A percentile compares a stretch with the other conserved stretches of the same genome.
These are phyloP conservation scores for Candida gorgasii DNA, from an alignment of 805 yeast species.

Conservation along the genomic window DNA sequence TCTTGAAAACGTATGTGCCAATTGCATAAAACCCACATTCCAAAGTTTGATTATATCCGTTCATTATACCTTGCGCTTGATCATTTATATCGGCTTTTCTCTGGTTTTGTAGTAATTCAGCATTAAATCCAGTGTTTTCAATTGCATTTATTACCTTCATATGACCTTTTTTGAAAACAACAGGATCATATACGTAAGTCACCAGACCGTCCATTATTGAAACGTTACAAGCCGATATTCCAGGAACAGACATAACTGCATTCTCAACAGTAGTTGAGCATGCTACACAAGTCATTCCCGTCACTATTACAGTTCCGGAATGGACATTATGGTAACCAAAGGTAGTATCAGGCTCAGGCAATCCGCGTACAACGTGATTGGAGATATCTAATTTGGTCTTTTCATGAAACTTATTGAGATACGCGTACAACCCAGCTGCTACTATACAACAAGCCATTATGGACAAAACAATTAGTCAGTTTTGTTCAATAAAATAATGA, in stretches of 20 bases:
- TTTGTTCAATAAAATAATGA: not conserved
- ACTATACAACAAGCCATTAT: slow-evolving; percentile 12
- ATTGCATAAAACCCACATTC: slow-evolving; percentile 8
- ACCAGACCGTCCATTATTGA: slow-evolving; percentile 7
- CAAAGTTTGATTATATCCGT: slow-evolving; percentile 1
- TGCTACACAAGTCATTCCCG: slow-evolving; percentile 11
- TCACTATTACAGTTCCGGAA: slow-evolving; percentile 4
- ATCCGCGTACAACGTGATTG: slow-evolving; percentile 6
- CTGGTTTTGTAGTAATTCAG: not conserved
- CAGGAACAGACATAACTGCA: slow-evolving; percentile 6
- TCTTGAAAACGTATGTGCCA: slow-evolving; percentile 1
- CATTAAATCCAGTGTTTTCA: slow-evolving; percentile 9
- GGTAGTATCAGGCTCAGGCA: slow-evolving; percentile 11
- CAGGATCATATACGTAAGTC: slow-evolving; percentile 11
- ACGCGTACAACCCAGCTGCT: slow-evolving; percentile 11
- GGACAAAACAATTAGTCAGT: not conserved
- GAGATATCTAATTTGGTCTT: slow-evolving; percentile 5
- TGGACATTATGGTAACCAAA: slow-evolving; percentile 8
- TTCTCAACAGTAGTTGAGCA: slow-evolving; percentile 8
- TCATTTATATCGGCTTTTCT: not conserved
- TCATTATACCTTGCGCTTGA: not conserved
- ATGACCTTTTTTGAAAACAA: not conserved
- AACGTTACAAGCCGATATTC: slow-evolving; percentile 9
- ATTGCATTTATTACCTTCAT: slow-evolving; percentile 6
- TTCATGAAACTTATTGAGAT: slow-evolving; percentile 7